phyloP scores from a whole-genome alignment of 208 protist species.

The Borovskyia barvae region DNA sequence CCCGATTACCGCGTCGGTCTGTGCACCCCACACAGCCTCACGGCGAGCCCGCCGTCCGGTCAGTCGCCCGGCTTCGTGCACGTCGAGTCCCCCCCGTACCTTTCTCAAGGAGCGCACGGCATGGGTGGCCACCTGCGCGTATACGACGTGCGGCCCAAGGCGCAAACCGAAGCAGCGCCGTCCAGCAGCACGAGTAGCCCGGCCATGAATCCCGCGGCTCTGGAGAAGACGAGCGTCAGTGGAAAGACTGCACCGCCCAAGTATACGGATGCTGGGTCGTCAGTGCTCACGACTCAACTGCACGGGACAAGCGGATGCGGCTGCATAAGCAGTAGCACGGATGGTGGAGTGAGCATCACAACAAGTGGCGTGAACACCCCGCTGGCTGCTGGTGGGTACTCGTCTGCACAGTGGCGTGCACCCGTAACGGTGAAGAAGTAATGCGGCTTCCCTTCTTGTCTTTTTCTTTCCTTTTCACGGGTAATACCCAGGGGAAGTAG shows the following conservation, averaged over 20 bases:
- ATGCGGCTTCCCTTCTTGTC: slow-evolving; percentile 1
- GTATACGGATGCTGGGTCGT: slow-evolving; percentile 10
- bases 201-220: slow-evolving; percentile 4
- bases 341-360: slow-evolving; percentile 18
- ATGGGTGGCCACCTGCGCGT: slow-evolving; percentile 35
- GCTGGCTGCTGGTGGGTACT: slow-evolving; percentile 16
- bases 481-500: background rate
- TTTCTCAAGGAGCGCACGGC: background rate
- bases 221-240: slow-evolving; percentile 6
- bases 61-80: slow-evolving; percentile 18
- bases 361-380: slow-evolving; percentile 31
- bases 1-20: slow-evolving; percentile 29
- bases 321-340: slow-evolving; percentile 26
- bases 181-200: slow-evolving; percentile 24
- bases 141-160: slow-evolving; percentile 41
- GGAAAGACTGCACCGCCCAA: slow-evolving; percentile 10
- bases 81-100: slow-evolving; percentile 20
- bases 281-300: background rate
- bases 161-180: slow-evolving; percentile 13
- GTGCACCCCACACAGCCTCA: slow-evolving; percentile 13
- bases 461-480: slow-evolving; percentile 9
- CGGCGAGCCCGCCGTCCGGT: slow-evolving; percentile 1
- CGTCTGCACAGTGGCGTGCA: background rate
- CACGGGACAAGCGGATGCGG: slow-evolving; percentile 2
- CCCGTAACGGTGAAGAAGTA: slow-evolving; percentile 3